phyloP scores from a whole-genome alignment of 2,329 filamentous ascomycete species.

The Neophaeococcomyces aloes region DNA sequence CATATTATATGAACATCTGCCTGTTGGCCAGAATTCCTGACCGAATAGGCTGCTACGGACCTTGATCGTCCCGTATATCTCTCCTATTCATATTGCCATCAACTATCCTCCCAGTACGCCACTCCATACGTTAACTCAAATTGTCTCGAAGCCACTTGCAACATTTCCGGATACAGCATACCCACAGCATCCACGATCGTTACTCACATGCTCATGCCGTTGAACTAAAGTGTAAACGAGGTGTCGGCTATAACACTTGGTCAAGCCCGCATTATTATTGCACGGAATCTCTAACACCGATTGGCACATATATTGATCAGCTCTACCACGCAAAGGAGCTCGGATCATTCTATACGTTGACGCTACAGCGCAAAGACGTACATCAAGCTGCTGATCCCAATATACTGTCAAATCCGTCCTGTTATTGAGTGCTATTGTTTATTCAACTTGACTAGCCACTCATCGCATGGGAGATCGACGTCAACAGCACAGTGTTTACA shows the following conservation, averaged over 20 bases:
- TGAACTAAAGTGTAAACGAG: not conserved
- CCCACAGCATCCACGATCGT: not conserved
- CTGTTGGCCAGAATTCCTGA: constrained; percentile 3
- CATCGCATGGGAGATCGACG: not conserved
- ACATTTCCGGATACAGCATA: not conserved
- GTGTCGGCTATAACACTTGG: not conserved
- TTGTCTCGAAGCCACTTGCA: not conserved
- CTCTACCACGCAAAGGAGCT: not conserved
- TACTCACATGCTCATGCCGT: constrained; percentile 1
- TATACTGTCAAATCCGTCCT: too few species aligned
- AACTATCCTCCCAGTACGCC: not conserved
- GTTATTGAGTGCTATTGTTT: too few species aligned
- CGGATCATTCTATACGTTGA: not conserved
- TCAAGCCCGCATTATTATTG: not conserved
- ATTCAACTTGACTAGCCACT: too few species aligned
- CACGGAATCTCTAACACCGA: constrained; percentile 3
- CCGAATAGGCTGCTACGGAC: constrained; percentile 2
- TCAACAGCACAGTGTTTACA: not conserved
- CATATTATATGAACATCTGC: constrained; percentile 7
- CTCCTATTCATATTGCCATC: not conserved
- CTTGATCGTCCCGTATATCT: not conserved
- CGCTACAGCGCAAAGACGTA: too few species aligned
- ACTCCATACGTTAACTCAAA: not conserved
- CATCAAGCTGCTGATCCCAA: too few species aligned
- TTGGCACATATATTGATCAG: constrained; percentile 7